These are phyloP conservation scores for Suillus clintonianus DNA, from an alignment of 768 basidiomycete genomes.

Conservation along the genomic window DNA sequence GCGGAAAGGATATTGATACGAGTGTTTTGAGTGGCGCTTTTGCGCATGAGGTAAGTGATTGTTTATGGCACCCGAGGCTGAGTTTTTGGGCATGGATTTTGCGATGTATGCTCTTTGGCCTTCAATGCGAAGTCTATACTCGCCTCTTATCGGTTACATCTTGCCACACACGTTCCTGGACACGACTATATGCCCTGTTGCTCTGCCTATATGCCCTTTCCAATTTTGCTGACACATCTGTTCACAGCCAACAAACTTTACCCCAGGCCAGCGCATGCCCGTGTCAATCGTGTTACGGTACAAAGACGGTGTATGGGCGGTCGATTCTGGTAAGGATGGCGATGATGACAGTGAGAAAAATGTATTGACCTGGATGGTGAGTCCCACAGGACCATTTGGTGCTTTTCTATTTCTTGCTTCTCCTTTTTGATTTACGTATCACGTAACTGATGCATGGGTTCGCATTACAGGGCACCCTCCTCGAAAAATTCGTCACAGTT, in stretches of 20 bases:
- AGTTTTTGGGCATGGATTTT: neutral
- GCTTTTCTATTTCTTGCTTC: neutral
- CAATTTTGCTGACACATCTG: neutral
- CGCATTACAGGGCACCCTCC: slow-evolving; percentile 68
- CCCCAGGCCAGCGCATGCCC: slow-evolving; percentile 78
- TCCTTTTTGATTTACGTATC: neutral
- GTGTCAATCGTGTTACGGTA: slow-evolving; percentile 66
- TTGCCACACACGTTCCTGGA: neutral
- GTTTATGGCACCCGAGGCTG: neutral
- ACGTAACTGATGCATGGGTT: neutral
- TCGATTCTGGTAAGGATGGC: slow-evolving; percentile 55
- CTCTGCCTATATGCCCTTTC: neutral
- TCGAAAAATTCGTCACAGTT: slow-evolving; percentile 87
- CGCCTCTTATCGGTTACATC: neutral
- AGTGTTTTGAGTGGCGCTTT: slow-evolving; percentile 63
- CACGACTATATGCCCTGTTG: neutral
- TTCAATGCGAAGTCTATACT: neutral
- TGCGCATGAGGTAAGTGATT: slow-evolving; percentile 49
- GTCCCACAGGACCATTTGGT: slow-evolving; percentile 15
- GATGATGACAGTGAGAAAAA: slow-evolving; percentile 55
- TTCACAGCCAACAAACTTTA: slow-evolving; percentile 61
- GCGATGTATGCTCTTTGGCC: neutral
- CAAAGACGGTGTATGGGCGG: slow-evolving; percentile 64
- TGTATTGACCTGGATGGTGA: slow-evolving; percentile 74
- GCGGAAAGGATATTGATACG: slow-evolving; percentile 65